Conservation (phyloP, 768 basidiomycete genomes). For the Coprinopsis sp. region DNA sequence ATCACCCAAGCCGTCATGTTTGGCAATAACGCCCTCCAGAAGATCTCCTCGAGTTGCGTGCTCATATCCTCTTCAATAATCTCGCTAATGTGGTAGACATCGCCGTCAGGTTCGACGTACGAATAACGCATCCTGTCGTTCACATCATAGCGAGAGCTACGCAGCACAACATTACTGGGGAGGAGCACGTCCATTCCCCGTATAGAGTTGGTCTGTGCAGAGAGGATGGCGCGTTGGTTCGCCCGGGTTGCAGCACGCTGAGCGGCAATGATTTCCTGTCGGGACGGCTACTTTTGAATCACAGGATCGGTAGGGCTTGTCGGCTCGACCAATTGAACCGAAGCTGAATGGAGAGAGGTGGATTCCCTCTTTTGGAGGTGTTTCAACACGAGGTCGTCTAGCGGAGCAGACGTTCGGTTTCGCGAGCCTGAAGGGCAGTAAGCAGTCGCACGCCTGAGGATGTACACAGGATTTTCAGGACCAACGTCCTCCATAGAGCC, state of each 20-base stretch:
- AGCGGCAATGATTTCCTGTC: conserved; percentile 89
- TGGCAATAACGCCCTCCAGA: conserved; percentile 60
- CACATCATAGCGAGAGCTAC: conserved; percentile 71
- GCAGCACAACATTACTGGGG: conserved; percentile 78
- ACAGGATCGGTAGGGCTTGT: conserved; percentile 18
- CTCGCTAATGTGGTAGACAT: conserved; percentile 90
- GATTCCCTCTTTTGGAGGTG: conserved; percentile 70
- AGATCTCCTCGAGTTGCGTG: conserved; percentile 50
- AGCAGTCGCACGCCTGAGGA: conserved; percentile 77
- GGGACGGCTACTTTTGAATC: conserved; percentile 41
- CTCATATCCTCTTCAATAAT: conserved; percentile 73
- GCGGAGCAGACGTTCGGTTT: conserved; percentile 65
- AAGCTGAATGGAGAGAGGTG: conserved; percentile 50
- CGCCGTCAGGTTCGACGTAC: conserved; percentile 86
- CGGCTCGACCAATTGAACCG: conserved; percentile 6
- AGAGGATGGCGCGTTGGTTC: conserved; percentile 77
- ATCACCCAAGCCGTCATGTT: conserved; percentile 58
- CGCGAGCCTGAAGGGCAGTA: conserved; percentile 71
- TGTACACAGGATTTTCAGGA: conserved; percentile 82
- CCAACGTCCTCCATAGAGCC: conserved; percentile 71
- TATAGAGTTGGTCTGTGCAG: conserved; percentile 77
- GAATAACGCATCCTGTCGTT: conserved; percentile 86
- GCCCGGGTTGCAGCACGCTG: conserved; percentile 85
- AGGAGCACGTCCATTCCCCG: conserved; percentile 87
- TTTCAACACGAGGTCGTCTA: conserved; percentile 80